Percentiles rank a stretch among this genome's conserved stretches.
Conservation (phyloP, 768 basidiomycete genomes). For the Paxillus involutus region DNA sequence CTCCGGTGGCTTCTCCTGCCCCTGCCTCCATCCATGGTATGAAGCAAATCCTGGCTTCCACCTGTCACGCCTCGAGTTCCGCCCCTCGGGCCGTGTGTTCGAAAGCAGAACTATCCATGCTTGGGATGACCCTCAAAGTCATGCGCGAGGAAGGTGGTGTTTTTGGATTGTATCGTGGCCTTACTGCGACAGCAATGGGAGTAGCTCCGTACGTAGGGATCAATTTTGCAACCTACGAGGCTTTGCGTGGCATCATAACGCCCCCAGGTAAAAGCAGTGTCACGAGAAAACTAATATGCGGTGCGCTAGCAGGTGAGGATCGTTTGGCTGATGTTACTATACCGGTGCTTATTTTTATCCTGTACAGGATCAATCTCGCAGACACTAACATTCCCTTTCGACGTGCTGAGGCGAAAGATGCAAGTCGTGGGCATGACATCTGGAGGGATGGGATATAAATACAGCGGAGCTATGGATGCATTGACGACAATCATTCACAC, state of each 20-base stretch:
- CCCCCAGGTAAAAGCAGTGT: slow-evolving; percentile 77
- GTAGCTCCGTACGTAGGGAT: slow-evolving; percentile 90
- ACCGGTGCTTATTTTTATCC: slow-evolving; percentile 4
- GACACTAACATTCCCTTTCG: slow-evolving; percentile 93
- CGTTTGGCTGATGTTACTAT: neutral
- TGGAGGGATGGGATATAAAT: slow-evolving; percentile 59
- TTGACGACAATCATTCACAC: slow-evolving; percentile 61
- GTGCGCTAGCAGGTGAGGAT: slow-evolving; percentile 75
- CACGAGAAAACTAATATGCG: slow-evolving; percentile 74
- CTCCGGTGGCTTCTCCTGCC: slow-evolving; percentile 16
- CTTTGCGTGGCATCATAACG: slow-evolving; percentile 69
- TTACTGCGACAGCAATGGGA: slow-evolving; percentile 81
- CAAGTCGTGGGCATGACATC: slow-evolving; percentile 83
- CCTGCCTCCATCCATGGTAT: slow-evolving; percentile 20
- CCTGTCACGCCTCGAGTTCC: slow-evolving; percentile 50
- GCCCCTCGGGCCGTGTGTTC: slow-evolving; percentile 38
- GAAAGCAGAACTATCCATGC: slow-evolving; percentile 63
- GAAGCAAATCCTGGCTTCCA: slow-evolving; percentile 26
- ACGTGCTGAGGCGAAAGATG: slow-evolving; percentile 94
- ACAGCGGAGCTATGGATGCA: slow-evolving; percentile 81
- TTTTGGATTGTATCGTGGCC: slow-evolving; percentile 81
- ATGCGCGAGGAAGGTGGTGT: slow-evolving; percentile 92
- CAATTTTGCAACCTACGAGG: slow-evolving; percentile 95
- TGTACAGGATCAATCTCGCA: slow-evolving; percentile 82
- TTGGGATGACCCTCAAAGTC: slow-evolving; percentile 90